Percentiles rank a stretch among this genome's conserved stretches.
Evolutionary conservation across 768 basidiomycete genomes (phyloP).

Genomic region (Mycena rosella): DNA sequence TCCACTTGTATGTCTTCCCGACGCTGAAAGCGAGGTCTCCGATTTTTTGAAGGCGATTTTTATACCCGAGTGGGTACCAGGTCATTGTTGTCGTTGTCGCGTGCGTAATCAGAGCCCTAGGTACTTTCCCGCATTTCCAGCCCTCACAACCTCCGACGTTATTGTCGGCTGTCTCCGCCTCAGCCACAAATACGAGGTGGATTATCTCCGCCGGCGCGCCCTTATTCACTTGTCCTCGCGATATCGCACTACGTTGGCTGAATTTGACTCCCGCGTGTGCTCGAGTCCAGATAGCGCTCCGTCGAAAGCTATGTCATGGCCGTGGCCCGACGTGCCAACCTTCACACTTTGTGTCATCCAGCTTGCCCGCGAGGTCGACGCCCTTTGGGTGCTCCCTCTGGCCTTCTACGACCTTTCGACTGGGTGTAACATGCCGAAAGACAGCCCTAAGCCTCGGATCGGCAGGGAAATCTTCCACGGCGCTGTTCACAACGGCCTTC

Average conservation of each 20-base stretch:
- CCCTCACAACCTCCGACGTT: too few relatives aligned
- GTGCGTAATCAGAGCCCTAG: background rate
- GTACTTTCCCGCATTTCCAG: too few relatives aligned
- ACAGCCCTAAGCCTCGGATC: constrained; percentile 7
- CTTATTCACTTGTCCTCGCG: too few relatives aligned
- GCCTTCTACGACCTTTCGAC: background rate
- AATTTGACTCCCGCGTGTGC: too few relatives aligned
- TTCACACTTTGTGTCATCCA: constrained; percentile 13
- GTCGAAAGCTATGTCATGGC: too few relatives aligned
- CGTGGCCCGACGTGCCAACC: background rate
- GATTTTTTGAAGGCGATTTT: background rate
- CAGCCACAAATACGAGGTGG: too few relatives aligned
- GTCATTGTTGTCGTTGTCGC: too few relatives aligned
- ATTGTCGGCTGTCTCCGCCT: too few relatives aligned
- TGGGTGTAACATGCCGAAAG: constrained; percentile 3
- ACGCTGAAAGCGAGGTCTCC: background rate
- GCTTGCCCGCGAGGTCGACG: constrained; percentile 7
- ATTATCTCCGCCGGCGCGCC: too few relatives aligned
- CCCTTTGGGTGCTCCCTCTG: too few relatives aligned
- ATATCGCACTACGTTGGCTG: too few relatives aligned
- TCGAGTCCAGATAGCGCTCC: too few relatives aligned
- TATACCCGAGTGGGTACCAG: background rate
- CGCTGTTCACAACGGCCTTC: background rate
- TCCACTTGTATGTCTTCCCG: background rate
- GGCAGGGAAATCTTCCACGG: background rate